Base-by-base conservation (phyloP, 1,284 basidiomycete genomes). In the Ganoderma sp. region DNA sequence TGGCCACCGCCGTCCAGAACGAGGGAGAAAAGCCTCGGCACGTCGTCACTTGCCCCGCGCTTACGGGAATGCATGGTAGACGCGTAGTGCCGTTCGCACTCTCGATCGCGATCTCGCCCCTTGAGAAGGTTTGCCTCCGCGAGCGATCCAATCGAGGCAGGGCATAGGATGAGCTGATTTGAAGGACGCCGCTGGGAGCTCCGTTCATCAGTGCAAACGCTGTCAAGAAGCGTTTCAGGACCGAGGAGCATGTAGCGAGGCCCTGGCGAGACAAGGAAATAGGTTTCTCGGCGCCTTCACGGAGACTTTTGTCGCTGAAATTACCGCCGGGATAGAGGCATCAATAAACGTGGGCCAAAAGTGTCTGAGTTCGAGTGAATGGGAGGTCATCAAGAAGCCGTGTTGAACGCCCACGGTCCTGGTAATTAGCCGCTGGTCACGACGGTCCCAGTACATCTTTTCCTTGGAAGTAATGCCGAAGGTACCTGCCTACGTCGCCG, bases 71-170 rank as follows among this genome's bases (percentile, higher is more conserved):
- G 63, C 63, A 58, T 41, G 34, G 22, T 14, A 8, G 34, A 34
- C 32, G 43, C 15, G 63, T 56, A 50, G 64, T 57, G 64, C 64
- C 57, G 43, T 45, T 56, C 58, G 22, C 25, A 34, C 42, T 37
- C 34, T 28, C 41, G 58, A 66, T 66, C 48, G 45, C 58, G 64
- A 66, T 66, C 64, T 52, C 52, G 64, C 50, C 64, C 58, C 28
- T 22, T 10, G 10, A 39, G 56, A 59, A 39, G 52, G 48, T 41
- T 66, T 61, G 28, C 58, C 48, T 61, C 50, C 15, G 58, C 32
- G 32, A 39, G 39, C 37, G 19, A 34, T 56, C 32, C 54, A 34
- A 39, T 39, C 10, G 37, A 9, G 10, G 19, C 54, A n/a, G 22
- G n/a, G 32, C 56, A 39, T 58, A 17, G 37, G 37, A 58, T 39